These are phyloP conservation scores for Yamadazyma aaseri DNA, from an alignment of 1,139 yeast species.

Conservation along the genomic window DNA sequence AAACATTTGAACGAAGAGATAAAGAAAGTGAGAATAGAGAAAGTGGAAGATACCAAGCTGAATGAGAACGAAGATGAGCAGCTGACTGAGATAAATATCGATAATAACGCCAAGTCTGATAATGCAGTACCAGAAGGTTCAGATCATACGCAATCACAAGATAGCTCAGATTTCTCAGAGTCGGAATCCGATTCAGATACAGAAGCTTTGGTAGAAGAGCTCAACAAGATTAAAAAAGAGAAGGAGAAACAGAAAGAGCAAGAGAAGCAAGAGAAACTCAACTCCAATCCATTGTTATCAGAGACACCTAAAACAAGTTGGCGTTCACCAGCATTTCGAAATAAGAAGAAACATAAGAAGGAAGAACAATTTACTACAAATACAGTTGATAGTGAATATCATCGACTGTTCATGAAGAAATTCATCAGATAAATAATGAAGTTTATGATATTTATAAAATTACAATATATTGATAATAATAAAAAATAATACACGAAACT, in stretches of 20 bases:
- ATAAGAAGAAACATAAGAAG: constrained; percentile 25
- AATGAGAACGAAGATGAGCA: neutral
- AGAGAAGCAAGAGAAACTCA: constrained; percentile 14
- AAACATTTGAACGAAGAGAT: constrained; percentile 19
- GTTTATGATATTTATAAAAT: neutral
- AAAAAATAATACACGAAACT: constrained; percentile 11
- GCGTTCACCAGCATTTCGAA: constrained; percentile 54
- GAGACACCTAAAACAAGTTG: constrained; percentile 37
- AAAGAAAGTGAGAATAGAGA: neutral
- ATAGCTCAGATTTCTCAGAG: constrained; percentile 8
- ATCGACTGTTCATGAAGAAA: constrained; percentile 66
- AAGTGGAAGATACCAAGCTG: neutral
- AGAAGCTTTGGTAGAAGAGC: constrained; percentile 35
- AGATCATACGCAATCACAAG: neutral
- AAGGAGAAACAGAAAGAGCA: constrained; percentile 25
- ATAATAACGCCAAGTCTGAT: neutral
- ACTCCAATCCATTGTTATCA: constrained; percentile 43
- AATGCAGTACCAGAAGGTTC: neutral
- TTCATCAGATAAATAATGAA: constrained; percentile 44
- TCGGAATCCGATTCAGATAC: constrained; percentile 12
- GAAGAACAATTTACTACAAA: constrained; percentile 55
- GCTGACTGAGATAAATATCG: neutral
- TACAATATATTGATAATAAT: constrained; percentile 1
- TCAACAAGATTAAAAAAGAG: constrained; percentile 49
- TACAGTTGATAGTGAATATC: constrained; percentile 65